Percentiles rank a stretch among this genome's conserved stretches.
Evolutionary conservation across 179 eudicot species (phyloP).

Genomic region (Drosera spatulata): DNA sequence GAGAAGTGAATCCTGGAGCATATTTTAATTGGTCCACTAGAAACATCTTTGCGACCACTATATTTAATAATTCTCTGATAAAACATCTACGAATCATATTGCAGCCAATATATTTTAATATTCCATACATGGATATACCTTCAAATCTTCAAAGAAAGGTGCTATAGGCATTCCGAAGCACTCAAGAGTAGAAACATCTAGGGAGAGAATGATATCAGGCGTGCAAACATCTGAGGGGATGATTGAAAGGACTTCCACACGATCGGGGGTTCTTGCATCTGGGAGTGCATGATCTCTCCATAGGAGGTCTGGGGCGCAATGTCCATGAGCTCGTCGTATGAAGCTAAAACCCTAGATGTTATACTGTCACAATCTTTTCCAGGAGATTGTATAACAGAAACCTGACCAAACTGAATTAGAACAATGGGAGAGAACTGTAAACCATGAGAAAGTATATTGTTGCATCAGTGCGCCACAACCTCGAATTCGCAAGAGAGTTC

Average conservation of each 20-base stretch:
- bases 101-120: too few relatives aligned
- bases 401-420: slow-evolving; percentile 16
- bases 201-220: too few relatives aligned
- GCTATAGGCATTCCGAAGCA: too few relatives aligned
- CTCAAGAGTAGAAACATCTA: too few relatives aligned
- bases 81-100: too few relatives aligned
- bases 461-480: slow-evolving; percentile 19
- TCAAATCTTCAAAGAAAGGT: too few relatives aligned
- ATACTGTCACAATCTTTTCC: slow-evolving; percentile 9
- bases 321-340: not conserved
- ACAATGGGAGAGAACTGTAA: not conserved
- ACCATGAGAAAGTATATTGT: not conserved
- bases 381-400: slow-evolving; percentile 22
- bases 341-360: slow-evolving; percentile 7
- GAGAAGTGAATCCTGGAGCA: too few relatives aligned
- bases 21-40: too few relatives aligned
- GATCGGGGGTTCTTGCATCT: slow-evolving; percentile 1
- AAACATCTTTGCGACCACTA: too few relatives aligned
- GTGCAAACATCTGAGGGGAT: too few relatives aligned
- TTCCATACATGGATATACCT: too few relatives aligned
- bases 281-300: not conserved
- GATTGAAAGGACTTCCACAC: slow-evolving; percentile 1
- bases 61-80: too few relatives aligned
- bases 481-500: slow-evolving; percentile 34
- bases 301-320: not conserved